Conservation (phyloP, 2,329 filamentous ascomycete genomes). For the Fusarium sp. region DNA sequence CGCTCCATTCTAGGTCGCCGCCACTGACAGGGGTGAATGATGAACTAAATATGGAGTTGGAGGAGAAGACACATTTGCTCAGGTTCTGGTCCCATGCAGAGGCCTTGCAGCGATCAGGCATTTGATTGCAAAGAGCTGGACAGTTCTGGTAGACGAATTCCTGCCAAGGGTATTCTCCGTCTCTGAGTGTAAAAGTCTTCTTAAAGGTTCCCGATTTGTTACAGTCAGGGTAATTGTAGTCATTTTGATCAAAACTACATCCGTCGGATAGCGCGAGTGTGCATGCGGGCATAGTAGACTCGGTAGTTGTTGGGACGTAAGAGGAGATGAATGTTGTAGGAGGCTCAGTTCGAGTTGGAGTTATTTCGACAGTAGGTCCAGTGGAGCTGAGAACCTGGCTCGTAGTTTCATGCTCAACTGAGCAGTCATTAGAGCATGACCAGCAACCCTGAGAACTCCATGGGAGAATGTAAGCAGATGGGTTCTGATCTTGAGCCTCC, state of each 20-base stretch:
- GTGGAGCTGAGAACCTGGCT: not conserved
- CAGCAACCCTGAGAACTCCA: slow-evolving; percentile 6
- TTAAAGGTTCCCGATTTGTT: not conserved
- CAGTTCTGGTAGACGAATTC: not conserved
- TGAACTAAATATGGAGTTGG: not conserved
- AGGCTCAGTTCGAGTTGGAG: not conserved
- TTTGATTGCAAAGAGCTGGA: slow-evolving; percentile 13
- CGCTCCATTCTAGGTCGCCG: not conserved
- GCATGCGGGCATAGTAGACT: slow-evolving; percentile 10
- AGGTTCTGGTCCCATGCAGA: not conserved
- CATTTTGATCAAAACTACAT: not conserved
- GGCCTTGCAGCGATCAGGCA: slow-evolving; percentile 19
- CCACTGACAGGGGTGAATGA: not conserved
- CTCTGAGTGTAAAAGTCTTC: not conserved
- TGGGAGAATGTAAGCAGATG: not conserved
- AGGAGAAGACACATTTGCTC: slow-evolving; percentile 9
- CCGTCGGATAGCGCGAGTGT: slow-evolving; percentile 21
- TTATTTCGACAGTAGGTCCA: not conserved
- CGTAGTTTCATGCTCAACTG: not conserved
- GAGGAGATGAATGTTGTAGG: not conserved
- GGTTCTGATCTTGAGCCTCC: not conserved
- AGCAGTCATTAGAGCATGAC: slow-evolving; percentile 1
- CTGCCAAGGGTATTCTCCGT: slow-evolving; percentile 18
- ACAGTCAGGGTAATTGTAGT: not conserved
- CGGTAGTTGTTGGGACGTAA: not conserved